Base-by-base conservation (phyloP, 2,329 filamentous ascomycete species). In the Pseudogymnoascus sp. region DNA sequence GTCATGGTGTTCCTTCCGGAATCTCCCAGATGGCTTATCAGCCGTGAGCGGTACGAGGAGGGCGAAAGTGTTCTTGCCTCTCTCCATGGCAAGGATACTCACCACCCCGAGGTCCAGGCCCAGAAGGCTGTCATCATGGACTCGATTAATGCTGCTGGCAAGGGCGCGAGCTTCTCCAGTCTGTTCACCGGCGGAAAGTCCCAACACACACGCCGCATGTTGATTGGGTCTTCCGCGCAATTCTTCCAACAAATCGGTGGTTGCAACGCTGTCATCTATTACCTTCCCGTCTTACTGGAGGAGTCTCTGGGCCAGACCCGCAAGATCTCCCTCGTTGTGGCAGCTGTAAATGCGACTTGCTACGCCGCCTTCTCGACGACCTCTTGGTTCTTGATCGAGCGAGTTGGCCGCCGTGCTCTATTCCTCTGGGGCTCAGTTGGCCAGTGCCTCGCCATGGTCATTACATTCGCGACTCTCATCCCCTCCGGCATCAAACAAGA, bases 1-100 rank as follows among this genome's bases (percentile, higher is more conserved):
- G 93, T 93, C 38, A 83, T 83, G 44, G 79, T 97, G 59, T 82
- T 97, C 35, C 79, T 96, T 71, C 93, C 93, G 69, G 93, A 97
- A 78, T 96, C 93, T 16, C 93, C 93, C 35, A 87, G 92, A 78
- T 97, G 93, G 93, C 85, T 97, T 65, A 84, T 86, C n/a, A 56
- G 47, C 47, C 47, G 47, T 33, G 47, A 19, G 26, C 4, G 47
- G 4, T 56, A 31, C 47, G 47, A 56, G 47, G 47, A 56, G 47
- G 47, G 47, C 29, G 47, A 56, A 13, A 56, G 47, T 26, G 47
- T 56, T 4, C 47, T 56, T 74, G 47, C 47, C 47, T 56, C 47
- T 19, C 47, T 56, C n/a, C 47, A n/a, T 14, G 47, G 47, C n/a
- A 56, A 33, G 29, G 47, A 75, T 14, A 68, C 76, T 26, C 75